Evolutionary conservation across 441 rosid genomes (phyloP), one percentile per base, ranked within the genome.

Genomic region (Adansonia rubrostipa): DNA sequence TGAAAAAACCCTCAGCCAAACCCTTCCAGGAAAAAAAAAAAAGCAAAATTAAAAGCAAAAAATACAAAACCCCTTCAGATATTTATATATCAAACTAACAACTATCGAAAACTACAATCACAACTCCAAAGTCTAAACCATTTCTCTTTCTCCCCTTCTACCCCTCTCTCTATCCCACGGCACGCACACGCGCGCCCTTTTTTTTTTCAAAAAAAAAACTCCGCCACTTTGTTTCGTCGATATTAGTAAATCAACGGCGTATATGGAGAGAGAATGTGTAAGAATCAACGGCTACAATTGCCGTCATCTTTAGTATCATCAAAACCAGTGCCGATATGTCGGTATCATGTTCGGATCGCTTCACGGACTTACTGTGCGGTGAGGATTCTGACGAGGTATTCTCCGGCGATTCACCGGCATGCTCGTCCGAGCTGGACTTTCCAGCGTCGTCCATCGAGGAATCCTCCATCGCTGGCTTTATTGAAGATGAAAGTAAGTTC

Each of bases 401-500:
- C 77, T 87, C 90, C 89, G 94, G 80, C 68, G 92, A 91, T 36
- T 85, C 93, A 62, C 91, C 93, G 85, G 92, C 77, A 45, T 85
- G 83, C 80, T 91, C 94, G 56, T 89, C 93, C 79, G 94, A 88
- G 78, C 80, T 87, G 2, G 90, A 84, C 95, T 4, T 88, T 95
- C 71, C 88, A 61, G 84, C 86, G 7, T 74, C 85, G 4, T 76
- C 28, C 75, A 24, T 47, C 67, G 93, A 87, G 65, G 92, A 95
- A 77, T 91, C 96, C 6, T 89, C 95, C 6, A 89, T 95, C 71
- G 94, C 92, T 0, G 79, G 90, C 63, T 88, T 90, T 80, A 89
- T 95, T 11, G 89, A 89, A 51, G 95, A 84, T 60, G 99, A 95
- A 82, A 78, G 87, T 6, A 88, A 85, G 85, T 95, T 93, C 86